Base-by-base conservation (phyloP, 441 rosid genomes). In the Adansonia rubrostipa region DNA sequence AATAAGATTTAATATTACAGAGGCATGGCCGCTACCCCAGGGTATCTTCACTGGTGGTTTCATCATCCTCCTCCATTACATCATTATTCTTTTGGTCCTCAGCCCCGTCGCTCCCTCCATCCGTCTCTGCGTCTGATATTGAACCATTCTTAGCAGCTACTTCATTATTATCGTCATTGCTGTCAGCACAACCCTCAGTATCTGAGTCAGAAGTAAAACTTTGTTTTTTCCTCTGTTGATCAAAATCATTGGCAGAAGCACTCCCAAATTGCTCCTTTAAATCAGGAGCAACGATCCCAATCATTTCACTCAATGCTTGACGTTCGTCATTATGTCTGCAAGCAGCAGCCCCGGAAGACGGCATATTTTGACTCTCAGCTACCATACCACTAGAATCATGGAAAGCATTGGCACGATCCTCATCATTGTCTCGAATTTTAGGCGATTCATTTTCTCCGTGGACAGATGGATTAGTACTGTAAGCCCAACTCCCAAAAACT, bases 401-500 rank as follows among this genome's bases (percentile, higher is more conserved):
- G 73, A 78, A n/a, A 65, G 78, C 22, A 47, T 74, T 80, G 42
- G 69, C 82, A 53, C 71, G 86, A 73, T 83, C 86, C 75, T 81
- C 86, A 56, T 86, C 85, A 65, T 82, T 84, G 14, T 85, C 88
- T 78, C 88, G 80, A 77, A 78, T 82, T 81, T 82, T 78, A 56
- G 87, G 93, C 28, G 90, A 88, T 79, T 86, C 98, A 74, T 93
- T 90, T 74, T 93, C 97, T 72, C 92, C 97, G 15, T 88, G 88
- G 45, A 88, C 90, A 53, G 96, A 96, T 71, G 98, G 97, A 82
- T 88, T 93, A 45, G 97, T 92, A 84, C 98, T 88, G 82, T 82
- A 77, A 82, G 89, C 96, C 99, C 98, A 94, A 79, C 98, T 94
- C 76, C 98, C 98, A 60, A 82, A 90, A 85, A 85, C 94, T 87